Percentiles rank a stretch among this genome's conserved stretches.
phyloP scores from a whole-genome alignment of 2,329 filamentous ascomycete genomes.

The Metarhizium sp. region DNA sequence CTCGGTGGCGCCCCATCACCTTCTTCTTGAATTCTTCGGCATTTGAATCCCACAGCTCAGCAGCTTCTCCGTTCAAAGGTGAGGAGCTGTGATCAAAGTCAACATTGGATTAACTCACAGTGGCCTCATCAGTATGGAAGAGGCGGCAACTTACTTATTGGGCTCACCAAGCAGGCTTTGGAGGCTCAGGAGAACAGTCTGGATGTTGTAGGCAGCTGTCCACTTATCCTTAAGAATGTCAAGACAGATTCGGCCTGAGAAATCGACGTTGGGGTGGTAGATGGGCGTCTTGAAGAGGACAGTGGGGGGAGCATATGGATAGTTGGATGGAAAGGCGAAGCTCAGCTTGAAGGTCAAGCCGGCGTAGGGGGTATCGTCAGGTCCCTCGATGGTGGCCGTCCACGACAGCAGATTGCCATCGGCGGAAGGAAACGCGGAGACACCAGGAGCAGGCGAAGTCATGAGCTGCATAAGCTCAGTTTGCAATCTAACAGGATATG shows the following conservation, averaged over 20 bases:
- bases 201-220: constrained; percentile 95
- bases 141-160: constrained; percentile 70
- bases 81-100: constrained; percentile 54
- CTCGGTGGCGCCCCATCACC: constrained; percentile 52
- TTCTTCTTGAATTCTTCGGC: constrained; percentile 77
- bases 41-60: constrained; percentile 90
- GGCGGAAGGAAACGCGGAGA: constrained; percentile 87
- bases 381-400: constrained; percentile 89
- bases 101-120: neutral
- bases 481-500: constrained; percentile 58
- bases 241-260: constrained; percentile 90
- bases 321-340: constrained; percentile 84
- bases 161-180: constrained; percentile 94
- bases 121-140: neutral
- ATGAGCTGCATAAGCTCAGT: constrained; percentile 98
- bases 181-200: constrained; percentile 83
- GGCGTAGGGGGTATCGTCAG: constrained; percentile 84
- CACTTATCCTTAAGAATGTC: constrained; percentile 99
- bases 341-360: constrained; percentile 84
- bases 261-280: constrained; percentile 98
- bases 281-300: constrained; percentile 98
- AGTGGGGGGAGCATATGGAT: constrained; percentile 82
- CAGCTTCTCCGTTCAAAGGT: constrained; percentile 90
- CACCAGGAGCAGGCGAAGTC: constrained; percentile 85
- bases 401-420: constrained; percentile 87